phyloP scores from a whole-genome alignment of 805 yeast species.

The Ogataea methylovora region DNA sequence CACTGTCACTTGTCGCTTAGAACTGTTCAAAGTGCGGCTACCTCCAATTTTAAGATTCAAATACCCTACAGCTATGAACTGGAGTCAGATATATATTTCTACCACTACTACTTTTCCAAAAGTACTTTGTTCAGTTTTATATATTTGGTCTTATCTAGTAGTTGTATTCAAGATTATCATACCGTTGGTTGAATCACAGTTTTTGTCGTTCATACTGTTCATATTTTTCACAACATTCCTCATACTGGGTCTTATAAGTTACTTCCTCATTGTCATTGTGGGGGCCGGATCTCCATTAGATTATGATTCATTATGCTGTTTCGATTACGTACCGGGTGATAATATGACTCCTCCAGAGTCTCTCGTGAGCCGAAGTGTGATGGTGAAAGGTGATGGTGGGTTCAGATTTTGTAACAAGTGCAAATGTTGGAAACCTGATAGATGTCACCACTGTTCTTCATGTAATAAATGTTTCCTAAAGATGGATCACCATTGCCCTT shows the following conservation, averaged over 20 bases:
- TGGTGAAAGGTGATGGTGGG: conserved; percentile 51
- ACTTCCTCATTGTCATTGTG: conserved; percentile 39
- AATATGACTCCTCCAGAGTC: conserved; percentile 32
- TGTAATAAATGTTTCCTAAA: conserved; percentile 38
- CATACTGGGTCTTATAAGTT: conserved; percentile 36
- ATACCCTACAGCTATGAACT: conserved; percentile 1
- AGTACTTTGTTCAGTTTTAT: conserved; percentile 31
- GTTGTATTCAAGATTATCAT: conserved; percentile 23
- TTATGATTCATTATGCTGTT: conserved; percentile 30
- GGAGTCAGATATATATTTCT: conserved; percentile 23
- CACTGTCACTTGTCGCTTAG: too few relatives aligned
- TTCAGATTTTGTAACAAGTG: conserved; percentile 52
- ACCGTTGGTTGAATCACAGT: too few relatives aligned
- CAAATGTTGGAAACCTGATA: conserved; percentile 51
- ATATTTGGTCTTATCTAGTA: conserved; percentile 43
- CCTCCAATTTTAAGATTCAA: too few relatives aligned
- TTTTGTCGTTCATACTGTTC: conserved; percentile 16
- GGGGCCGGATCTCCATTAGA: conserved; percentile 69
- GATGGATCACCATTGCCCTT: conserved; percentile 71
- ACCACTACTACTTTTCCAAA: conserved; percentile 42
- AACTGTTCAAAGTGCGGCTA: too few relatives aligned
- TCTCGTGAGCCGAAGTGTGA: conserved; percentile 32
- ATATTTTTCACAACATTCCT: conserved; percentile 24
- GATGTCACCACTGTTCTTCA: conserved; percentile 50
- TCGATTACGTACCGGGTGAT: conserved; percentile 9